A percentile compares a stretch with the other conserved stretches of the same genome.
Evolutionary conservation across 768 basidiomycete genomes (phyloP).

Genomic region (Tylopilus felleus): DNA sequence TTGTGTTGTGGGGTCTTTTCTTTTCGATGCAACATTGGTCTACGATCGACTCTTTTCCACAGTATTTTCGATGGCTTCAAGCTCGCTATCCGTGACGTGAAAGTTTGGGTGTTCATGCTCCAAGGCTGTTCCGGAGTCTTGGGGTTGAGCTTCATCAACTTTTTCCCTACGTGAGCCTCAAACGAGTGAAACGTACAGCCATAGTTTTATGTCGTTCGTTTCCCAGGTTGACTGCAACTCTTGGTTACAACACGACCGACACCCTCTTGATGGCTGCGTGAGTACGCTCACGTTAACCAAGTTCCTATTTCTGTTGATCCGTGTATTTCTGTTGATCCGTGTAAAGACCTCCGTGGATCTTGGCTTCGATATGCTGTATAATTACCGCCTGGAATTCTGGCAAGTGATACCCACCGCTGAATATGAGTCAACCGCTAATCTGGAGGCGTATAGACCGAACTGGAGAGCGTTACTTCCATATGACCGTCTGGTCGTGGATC

Average conservation of each 20-base stretch:
- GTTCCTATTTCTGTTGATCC: no score
- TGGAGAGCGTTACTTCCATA: constrained; percentile 66
- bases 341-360: constrained; percentile 60
- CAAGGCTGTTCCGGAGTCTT: constrained; percentile 50
- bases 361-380: constrained; percentile 47
- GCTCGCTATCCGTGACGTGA: constrained; percentile 54
- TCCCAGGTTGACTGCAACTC: constrained; percentile 50
- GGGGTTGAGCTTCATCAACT: constrained; percentile 58
- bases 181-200: no score
- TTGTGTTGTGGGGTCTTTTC: no score
- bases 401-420: constrained; percentile 1
- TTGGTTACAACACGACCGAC: constrained; percentile 57
- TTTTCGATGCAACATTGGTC: not conserved
- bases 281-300: constrained; percentile 15
- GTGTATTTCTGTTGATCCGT: no score
- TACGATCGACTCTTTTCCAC: not conserved
- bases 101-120: constrained; percentile 51
- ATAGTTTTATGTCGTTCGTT: not conserved
- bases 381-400: constrained; percentile 57
- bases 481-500: constrained; percentile 53
- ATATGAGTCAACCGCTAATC: not conserved
- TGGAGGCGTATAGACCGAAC: constrained; percentile 40
- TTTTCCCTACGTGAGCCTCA: constrained; percentile 48
- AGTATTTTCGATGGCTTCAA: constrained; percentile 52
- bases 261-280: constrained; percentile 62